Evolutionary conservation across 2,329 filamentous ascomycete species (phyloP).

Genomic region (Ascochyta pisi): DNA sequence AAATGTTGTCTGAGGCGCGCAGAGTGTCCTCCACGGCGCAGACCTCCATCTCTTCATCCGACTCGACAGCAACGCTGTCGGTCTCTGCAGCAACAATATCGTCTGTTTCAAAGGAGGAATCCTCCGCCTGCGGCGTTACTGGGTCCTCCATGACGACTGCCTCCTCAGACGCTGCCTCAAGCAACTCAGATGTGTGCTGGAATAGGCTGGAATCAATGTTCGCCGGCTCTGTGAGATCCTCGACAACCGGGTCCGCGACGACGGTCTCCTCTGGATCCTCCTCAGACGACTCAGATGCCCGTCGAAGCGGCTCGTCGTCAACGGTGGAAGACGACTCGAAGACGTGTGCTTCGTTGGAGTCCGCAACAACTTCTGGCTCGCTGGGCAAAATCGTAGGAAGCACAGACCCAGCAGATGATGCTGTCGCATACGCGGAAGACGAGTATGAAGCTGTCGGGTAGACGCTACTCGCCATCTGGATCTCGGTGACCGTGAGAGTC

Average conservation of each 20-base stretch:
- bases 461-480: slow-evolving; percentile 15
- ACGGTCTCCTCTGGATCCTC: slow-evolving; percentile 14
- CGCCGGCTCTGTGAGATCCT: slow-evolving; percentile 17
- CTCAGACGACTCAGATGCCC: slow-evolving; percentile 12
- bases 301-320: slow-evolving; percentile 14
- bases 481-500: slow-evolving; percentile 38
- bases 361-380: slow-evolving; percentile 6
- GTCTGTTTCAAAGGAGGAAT: slow-evolving; percentile 5
- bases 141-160: slow-evolving; percentile 16
- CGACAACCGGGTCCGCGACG: slow-evolving; percentile 10
- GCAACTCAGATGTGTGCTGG: slow-evolving; percentile 13
- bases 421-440: neutral
- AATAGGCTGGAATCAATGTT: slow-evolving; percentile 12
- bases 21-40: slow-evolving; percentile 3
- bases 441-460: slow-evolving; percentile 4
- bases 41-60: slow-evolving; percentile 17
- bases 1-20: neutral
- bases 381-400: slow-evolving; percentile 6
- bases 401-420: neutral
- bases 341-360: slow-evolving; percentile 6
- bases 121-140: slow-evolving; percentile 13
- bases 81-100: slow-evolving; percentile 8
- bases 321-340: slow-evolving; percentile 14
- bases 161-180: slow-evolving; percentile 7
- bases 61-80: slow-evolving; percentile 14